Conservation (phyloP, 1,284 basidiomycete species). For the Fomitopsis schrenkii region DNA sequence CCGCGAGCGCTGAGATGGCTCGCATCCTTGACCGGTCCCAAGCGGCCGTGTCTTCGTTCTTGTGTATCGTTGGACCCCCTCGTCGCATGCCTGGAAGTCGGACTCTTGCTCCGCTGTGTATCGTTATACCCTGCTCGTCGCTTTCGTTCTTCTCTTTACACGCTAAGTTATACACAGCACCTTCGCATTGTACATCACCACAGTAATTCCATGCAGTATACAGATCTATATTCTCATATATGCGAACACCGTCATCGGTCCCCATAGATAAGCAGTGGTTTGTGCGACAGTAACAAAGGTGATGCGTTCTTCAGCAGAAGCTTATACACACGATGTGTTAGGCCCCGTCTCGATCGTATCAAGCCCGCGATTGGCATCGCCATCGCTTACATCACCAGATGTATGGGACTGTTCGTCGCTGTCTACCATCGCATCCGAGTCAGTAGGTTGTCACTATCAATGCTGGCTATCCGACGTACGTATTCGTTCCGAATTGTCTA, state of each 20-base stretch:
- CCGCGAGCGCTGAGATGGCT: slow-evolving; percentile 6
- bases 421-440: no score
- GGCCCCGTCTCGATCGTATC: no score
- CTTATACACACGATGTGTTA: no score
- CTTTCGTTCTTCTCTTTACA: slow-evolving; percentile 3
- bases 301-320: not conserved
- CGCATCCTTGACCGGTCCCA: not conserved
- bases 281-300: not conserved
- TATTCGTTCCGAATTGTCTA: no score
- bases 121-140: slow-evolving; percentile 4
- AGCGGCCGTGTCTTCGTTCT: not conserved
- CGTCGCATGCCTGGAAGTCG: not conserved
- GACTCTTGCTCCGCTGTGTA: slow-evolving; percentile 6
- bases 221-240: not conserved
- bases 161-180: slow-evolving; percentile 12
- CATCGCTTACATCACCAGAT: no score
- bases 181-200: slow-evolving; percentile 5
- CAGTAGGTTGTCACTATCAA: no score
- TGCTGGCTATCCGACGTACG: no score
- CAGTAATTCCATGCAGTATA: not conserved
- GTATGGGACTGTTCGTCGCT: no score
- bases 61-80: slow-evolving; percentile 2
- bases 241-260: not conserved
- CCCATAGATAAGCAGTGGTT: not conserved
- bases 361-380: no score